A percentile compares a stretch with the other conserved stretches of the same genome.
phyloP scores from a whole-genome alignment of 805 yeast species.

The Brettanomyces nanus region DNA sequence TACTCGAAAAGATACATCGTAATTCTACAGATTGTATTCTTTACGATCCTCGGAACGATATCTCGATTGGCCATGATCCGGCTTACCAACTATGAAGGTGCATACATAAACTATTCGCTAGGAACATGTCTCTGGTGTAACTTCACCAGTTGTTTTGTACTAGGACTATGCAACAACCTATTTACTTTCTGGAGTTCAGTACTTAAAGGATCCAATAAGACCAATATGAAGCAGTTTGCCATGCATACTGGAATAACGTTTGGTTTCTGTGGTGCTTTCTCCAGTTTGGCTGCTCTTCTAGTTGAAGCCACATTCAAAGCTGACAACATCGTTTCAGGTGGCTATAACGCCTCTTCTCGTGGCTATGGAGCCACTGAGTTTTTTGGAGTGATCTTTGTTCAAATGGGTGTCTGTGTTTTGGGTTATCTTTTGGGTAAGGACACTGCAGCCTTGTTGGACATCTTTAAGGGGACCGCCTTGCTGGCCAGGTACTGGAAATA shows the following conservation, averaged over 20 bases:
- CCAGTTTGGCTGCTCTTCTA: constrained; percentile 67
- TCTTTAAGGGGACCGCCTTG: constrained; percentile 4
- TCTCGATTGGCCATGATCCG: constrained; percentile 10
- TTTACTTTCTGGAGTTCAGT: constrained; percentile 10
- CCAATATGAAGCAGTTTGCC: constrained; percentile 34
- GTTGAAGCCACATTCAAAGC: constrained; percentile 45
- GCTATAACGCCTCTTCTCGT: constrained; percentile 37
- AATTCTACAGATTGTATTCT: constrained; percentile 6
- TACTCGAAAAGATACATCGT: constrained; percentile 10
- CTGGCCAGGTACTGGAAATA: constrained; percentile 7
- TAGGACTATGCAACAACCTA: constrained; percentile 37
- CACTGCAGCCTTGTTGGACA: constrained; percentile 15
- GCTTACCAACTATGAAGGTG: constrained; percentile 10
- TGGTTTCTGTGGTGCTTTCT: constrained; percentile 78
- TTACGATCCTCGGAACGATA: constrained; percentile 11
- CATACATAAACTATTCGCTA: constrained; percentile 11
- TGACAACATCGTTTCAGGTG: constrained; percentile 29
- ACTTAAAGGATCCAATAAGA: constrained; percentile 6
- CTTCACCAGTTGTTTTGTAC: constrained; percentile 59
- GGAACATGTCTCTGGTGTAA: constrained; percentile 64
- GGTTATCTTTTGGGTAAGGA: constrained; percentile 57
- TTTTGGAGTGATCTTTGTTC: constrained; percentile 51
- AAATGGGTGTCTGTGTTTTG: constrained; percentile 51
- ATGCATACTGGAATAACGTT: constrained; percentile 57
- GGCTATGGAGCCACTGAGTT: constrained; percentile 80